A percentile compares a stretch with the other conserved stretches of the same genome.
Conservation (phyloP, 192 early-diverging fungal genomes). For the Mortierella antarctica region DNA sequence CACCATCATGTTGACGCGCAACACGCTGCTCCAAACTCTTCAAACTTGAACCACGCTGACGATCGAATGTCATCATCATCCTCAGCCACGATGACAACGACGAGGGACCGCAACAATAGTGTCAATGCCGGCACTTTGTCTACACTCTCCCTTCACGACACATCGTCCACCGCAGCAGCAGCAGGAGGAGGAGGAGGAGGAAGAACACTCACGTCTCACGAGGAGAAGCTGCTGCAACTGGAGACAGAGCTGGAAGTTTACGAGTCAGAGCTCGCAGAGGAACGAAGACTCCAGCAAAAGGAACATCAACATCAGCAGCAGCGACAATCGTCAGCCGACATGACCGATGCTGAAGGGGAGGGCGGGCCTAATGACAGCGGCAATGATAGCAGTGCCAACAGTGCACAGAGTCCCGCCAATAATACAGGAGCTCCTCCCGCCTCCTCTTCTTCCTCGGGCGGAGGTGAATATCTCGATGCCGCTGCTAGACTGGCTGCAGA, state of each 20-base stretch:
- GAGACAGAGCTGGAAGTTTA: conserved; percentile 41
- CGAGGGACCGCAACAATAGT: conserved; percentile 1
- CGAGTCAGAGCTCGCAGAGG: conserved; percentile 24
- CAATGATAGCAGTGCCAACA: neutral
- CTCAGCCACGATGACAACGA: neutral
- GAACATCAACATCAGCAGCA: conserved; percentile 6
- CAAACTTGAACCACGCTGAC: neutral
- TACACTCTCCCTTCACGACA: neutral
- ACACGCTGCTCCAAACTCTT: too few relatives aligned
- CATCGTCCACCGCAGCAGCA: neutral
- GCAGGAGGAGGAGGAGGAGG: neutral
- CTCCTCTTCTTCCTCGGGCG: too few relatives aligned
- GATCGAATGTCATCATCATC: neutral
- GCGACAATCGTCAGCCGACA: neutral
- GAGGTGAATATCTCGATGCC: conserved; percentile 16
- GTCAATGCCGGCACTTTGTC: neutral
- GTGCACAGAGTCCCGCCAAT: too few relatives aligned
- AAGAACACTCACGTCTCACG: conserved; percentile 9
- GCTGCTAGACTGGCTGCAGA: conserved; percentile 55
- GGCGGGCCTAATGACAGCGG: neutral
- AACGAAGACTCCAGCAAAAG: conserved; percentile 9
- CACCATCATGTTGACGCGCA: too few relatives aligned
- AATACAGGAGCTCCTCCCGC: too few relatives aligned
- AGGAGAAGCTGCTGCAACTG: conserved; percentile 34
- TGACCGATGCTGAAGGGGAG: too few relatives aligned